Conservation (phyloP, 352 stramenopile species). For the Phytophthora pisi region DNA sequence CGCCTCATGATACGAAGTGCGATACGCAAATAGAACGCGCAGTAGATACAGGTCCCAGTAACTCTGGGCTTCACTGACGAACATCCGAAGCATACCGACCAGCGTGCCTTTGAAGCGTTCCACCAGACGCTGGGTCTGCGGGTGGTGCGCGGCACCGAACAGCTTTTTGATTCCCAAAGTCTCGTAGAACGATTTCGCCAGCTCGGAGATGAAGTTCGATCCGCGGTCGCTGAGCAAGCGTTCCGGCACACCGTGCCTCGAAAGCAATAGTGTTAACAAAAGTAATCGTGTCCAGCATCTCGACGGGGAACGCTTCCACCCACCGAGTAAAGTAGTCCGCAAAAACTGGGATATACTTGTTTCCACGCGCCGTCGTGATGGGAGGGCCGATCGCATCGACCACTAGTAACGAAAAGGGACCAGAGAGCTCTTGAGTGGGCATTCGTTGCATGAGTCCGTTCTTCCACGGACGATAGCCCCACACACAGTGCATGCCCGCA, state of each 20-base stretch:
- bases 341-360: slow-evolving; percentile 1
- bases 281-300: background rate
- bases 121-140: slow-evolving; percentile 4
- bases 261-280: background rate
- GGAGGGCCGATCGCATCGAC: background rate
- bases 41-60: slow-evolving; percentile 16
- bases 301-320: background rate
- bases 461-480: slow-evolving; percentile 4
- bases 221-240: slow-evolving; percentile 8
- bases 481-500: background rate
- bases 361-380: background rate
- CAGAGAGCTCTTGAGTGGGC: slow-evolving; percentile 1
- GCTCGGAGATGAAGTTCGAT: slow-evolving; percentile 2
- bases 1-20: slow-evolving; percentile 8
- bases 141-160: slow-evolving; percentile 1
- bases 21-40: slow-evolving; percentile 6
- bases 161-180: slow-evolving; percentile 9
- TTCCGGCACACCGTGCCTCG: background rate
- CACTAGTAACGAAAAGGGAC: background rate
- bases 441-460: slow-evolving; percentile 8
- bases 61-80: background rate
- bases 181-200: slow-evolving; percentile 9
- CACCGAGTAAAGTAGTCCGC: background rate
- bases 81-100: background rate
- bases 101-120: slow-evolving; percentile 11